Base-by-base conservation (phyloP, 1,139 yeast genomes). In the Suhomyces choctaworum region DNA sequence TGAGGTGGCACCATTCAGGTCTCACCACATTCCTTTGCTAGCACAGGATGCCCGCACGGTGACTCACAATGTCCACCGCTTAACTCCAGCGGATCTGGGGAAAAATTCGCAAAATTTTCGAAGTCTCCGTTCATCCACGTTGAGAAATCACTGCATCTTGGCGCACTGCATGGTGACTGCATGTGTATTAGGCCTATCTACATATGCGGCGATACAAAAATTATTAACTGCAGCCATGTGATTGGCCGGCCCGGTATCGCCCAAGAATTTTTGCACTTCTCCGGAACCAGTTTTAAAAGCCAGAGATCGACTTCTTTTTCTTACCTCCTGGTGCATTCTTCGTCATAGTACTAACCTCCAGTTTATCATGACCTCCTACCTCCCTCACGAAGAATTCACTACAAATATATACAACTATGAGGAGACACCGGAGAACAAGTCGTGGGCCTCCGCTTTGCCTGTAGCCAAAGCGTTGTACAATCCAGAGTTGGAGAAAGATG, bases 381-480 rank as follows among this genome's bases (percentile, higher is more conserved):
- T 66, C 40, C 66, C 68, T 28, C 70, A 64, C 46, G 65, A 64
- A 42, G 71, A 64, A 44, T 66, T 66, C 47, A 50, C 54, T 36
- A 59, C 73, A 23, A 59, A 62, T 40, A 61, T 76, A 37, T 85
- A 81, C 69, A 53, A 73, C 28, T 85, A 84, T 62, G 87, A 83
- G 52, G 92, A 85, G 59, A 73, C 79, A 24, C 82, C 88, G 25
- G 82, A 78, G 50, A 85, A 89, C 70, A 78, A 70, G 51, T 84
- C 96, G 8, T 92, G 97, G 97, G 97, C 97, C 15, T 79, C 86
- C 29, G 75, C 92, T 7, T 73, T 92, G 45, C 98, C 98, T 29
- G 75, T 79, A 29, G 81, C 83, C 50, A 82, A 89, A 62, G 98
- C 96, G 29, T 78, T 92, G 37, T 92, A 92, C 63, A 88, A 92